Base-by-base conservation (phyloP, 805 yeast species). In the Candida alai region DNA sequence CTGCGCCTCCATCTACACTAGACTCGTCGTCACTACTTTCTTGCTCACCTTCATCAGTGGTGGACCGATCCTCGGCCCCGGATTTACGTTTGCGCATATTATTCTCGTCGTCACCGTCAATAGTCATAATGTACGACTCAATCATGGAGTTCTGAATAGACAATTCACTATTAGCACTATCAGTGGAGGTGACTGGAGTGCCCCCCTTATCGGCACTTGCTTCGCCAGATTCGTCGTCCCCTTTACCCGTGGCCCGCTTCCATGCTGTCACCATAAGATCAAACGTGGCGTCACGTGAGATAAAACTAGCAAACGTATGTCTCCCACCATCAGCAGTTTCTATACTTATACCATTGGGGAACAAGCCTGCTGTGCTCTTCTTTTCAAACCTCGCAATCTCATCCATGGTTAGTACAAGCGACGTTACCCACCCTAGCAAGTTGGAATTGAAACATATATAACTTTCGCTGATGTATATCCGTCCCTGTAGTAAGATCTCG, bases 381-480 rank as follows among this genome's bases (percentile, higher is more conserved):
- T 86, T 85, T 49, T 90, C 96, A 45, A 88, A 75, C 19, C 73
- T 66, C 8, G 71, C 66, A 17, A 93, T 76, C 36, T 87, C 95
- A 30, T 71, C 75, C 44, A 80, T 73, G 0, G 86, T 78, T 13
- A 93, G 71, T 3, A 82, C 73, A 24, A 89, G 62, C 43, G 76
- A 84, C 7, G 96, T 86, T 8, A 87, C 84, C 95, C 96, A 89
- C 1, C 96, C 96, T 28, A 90, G 62, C 24, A 93, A 66, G 45
- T 82, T 83, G 6, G 96, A 83, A 52, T 87, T 81, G 68, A 93
- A 93, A 52, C 96, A 86, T 4, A 90, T 52, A 49, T 81, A 77
- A 34, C 74, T 72, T 43, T 85, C 89, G 13, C 95, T 76, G 6
- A 93, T 70, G 52, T 85, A 93, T 18, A 93, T 48, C 32, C 95